Base-by-base conservation (phyloP, 345 rosid species). In the Citrus glauca region DNA sequence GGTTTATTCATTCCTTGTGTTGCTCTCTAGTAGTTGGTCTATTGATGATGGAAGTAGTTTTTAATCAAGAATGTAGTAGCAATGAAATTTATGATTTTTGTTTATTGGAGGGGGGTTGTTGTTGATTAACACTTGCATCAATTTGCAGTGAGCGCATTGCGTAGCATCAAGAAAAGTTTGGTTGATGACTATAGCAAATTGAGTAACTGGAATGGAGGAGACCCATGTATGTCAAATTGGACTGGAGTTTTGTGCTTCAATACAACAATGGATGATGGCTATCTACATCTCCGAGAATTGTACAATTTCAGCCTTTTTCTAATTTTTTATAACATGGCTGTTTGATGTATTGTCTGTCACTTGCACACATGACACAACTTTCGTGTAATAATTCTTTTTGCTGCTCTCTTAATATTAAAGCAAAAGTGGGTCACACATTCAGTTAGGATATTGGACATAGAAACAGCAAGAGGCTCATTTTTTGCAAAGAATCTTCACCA, bases 221-320 rank as follows among this genome's bases (percentile, higher is more conserved):
- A 96, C 72, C 99, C 99, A 0, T 96, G 99, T 78, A 80, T 83
- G 28, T 88, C 94, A 4, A 94, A 91, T 37, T 96, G 99, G 99
- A 96, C 97, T 10, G 98, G 99, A 38, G 91, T 96, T 81, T 59
- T 89, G 56, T 96, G 99, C 81, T 91, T 56, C 83, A 89, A 90
- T 78, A 27, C 30, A 37, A 63, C 89, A 67, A 69, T 73, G 76
- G 87, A 80, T 16, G 97, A 94, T 83, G 90, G 92, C 81, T 96
- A 91, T 88, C 91, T 84, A 22, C 99, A 94, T 79, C 91, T 96
- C 79, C 64, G 37, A 69, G 94, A 94, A 85, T 75, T 96, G 99
- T 94, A 86, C 55, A 88, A 72, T 74, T 82, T 57, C 69, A 10
- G 22, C 16, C 59, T 63, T 73, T 13, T 69, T 33, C 50, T 7